Percentiles rank a stretch among this genome's conserved stretches.
Evolutionary conservation across 164 flowering plant species (phyloP).

Genomic region (Berberis thunbergii): DNA sequence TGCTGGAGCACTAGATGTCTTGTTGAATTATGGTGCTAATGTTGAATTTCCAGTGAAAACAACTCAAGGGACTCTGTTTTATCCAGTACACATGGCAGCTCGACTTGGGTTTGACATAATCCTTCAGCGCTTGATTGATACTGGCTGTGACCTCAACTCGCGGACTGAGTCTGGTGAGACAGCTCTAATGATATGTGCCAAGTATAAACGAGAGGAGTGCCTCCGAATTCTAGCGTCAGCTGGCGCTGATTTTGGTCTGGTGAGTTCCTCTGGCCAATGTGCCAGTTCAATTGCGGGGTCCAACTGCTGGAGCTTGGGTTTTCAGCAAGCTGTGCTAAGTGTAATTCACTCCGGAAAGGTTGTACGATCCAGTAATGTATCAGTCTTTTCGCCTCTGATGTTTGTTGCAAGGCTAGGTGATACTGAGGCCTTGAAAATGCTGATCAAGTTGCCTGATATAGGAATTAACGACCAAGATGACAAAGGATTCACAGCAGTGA

Average conservation of each 20-base stretch:
- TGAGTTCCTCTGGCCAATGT: constrained; percentile 29
- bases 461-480: constrained; percentile 48
- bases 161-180: constrained; percentile 51
- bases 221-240: constrained; percentile 41
- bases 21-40: constrained; percentile 42
- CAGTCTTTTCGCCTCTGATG: constrained; percentile 42
- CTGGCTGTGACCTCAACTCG: constrained; percentile 47
- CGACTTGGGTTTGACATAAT: constrained; percentile 37
- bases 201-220: constrained; percentile 45
- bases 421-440: constrained; percentile 32
- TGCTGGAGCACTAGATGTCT: constrained; percentile 38
- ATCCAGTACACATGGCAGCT: constrained; percentile 61
- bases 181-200: constrained; percentile 50
- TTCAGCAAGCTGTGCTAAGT: constrained; percentile 35
- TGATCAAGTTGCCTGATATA: constrained; percentile 26
- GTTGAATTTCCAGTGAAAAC: constrained; percentile 41
- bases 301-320: constrained; percentile 35
- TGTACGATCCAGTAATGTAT: constrained; percentile 29
- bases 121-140: constrained; percentile 31
- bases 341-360: constrained; percentile 38
- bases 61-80: constrained; percentile 21
- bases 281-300: constrained; percentile 41
- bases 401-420: constrained; percentile 40
- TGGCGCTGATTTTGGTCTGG: constrained; percentile 65
- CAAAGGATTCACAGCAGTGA: constrained; percentile 48